Evolutionary conservation across 2,329 filamentous ascomycete genomes (phyloP).

Genomic region (Ambrosiella cleistominuta): DNA sequence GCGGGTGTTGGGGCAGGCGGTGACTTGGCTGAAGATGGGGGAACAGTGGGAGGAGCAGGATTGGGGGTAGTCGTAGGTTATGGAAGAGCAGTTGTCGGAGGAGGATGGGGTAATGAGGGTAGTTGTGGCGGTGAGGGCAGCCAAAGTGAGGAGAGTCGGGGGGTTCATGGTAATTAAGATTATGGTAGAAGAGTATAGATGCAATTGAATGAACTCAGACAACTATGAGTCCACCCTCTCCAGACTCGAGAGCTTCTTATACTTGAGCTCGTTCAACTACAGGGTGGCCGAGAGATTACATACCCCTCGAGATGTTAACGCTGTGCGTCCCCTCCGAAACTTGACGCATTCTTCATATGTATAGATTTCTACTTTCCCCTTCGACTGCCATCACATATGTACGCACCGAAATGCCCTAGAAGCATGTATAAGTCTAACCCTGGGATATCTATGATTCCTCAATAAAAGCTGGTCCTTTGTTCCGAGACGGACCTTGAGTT

Average conservation of each 20-base stretch:
- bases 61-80: constrained; percentile 4
- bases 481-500: background rate
- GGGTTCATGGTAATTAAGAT: constrained; percentile 4
- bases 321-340: background rate
- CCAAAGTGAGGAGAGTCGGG: background rate
- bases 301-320: background rate
- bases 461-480: background rate
- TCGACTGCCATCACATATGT: background rate
- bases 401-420: background rate
- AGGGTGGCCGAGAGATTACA: background rate
- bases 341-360: background rate
- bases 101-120: background rate
- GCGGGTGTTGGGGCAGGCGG: constrained; percentile 3
- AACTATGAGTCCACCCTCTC: background rate
- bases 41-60: constrained; percentile 5
- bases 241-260: background rate
- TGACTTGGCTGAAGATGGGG: constrained; percentile 8
- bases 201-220: too few species aligned
- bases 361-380: background rate
- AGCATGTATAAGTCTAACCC: too few species aligned
- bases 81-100: background rate
- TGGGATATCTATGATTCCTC: too few species aligned
- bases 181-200: background rate
- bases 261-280: background rate
- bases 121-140: background rate